Conservation (phyloP, 2,329 filamentous ascomycete genomes). For the Laburnicola sp. region DNA sequence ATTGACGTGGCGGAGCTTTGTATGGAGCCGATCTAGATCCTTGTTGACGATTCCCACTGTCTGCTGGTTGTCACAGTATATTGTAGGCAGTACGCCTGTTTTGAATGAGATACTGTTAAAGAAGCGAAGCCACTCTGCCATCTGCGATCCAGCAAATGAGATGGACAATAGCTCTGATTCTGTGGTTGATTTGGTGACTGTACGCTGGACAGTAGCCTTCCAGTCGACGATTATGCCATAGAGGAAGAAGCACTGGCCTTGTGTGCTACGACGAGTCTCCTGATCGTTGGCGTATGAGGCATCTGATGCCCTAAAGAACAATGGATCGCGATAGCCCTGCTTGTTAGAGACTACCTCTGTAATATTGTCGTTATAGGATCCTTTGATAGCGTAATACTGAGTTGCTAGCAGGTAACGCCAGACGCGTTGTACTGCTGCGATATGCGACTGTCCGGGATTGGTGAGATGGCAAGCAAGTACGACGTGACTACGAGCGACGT, state of each 20-base stretch:
- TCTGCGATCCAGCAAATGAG: slow-evolving; percentile 6
- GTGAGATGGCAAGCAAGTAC: too few relatives aligned
- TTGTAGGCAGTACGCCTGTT: neutral
- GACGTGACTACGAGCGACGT: too few relatives aligned
- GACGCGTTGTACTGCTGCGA: neutral
- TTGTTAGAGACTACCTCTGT: slow-evolving; percentile 1
- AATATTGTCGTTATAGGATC: neutral
- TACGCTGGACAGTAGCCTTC: slow-evolving; percentile 17
- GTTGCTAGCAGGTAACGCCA: slow-evolving; percentile 10
- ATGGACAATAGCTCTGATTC: slow-evolving; percentile 19
- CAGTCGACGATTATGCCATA: slow-evolving; percentile 18
- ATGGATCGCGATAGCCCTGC: neutral
- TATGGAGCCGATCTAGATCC: slow-evolving; percentile 1
- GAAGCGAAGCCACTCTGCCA: slow-evolving; percentile 11
- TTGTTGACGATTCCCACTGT: slow-evolving; percentile 10
- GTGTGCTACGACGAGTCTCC: slow-evolving; percentile 4
- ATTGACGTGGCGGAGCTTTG: neutral
- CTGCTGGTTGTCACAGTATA: slow-evolving; percentile 13
- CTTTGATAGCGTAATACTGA: slow-evolving; percentile 4
- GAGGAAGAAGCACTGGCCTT: slow-evolving; percentile 22
- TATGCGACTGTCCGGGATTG: too few relatives aligned
- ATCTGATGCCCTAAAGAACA: slow-evolving; percentile 18
- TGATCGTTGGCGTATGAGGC: slow-evolving; percentile 19
- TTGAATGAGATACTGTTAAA: slow-evolving; percentile 5
- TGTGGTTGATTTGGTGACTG: slow-evolving; percentile 20